phyloP scores from a whole-genome alignment of 306 rosid species.

The Vigna trinervia region DNA sequence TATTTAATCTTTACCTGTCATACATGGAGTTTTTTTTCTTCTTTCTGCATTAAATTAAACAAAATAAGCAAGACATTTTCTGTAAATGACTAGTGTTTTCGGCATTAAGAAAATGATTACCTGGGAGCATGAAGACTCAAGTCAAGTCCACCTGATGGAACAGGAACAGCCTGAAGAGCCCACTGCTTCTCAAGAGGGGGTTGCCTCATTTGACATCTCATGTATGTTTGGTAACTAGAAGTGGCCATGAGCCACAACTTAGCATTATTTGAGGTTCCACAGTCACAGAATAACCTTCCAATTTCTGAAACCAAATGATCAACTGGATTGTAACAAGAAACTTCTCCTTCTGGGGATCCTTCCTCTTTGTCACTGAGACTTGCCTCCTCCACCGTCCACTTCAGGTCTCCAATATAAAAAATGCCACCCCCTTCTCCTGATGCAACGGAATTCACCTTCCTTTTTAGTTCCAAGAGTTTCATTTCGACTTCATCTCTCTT shows the following conservation, averaged over 20 bases:
- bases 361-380: conserved; percentile 42
- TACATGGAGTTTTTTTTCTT: background rate
- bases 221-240: conserved; percentile 78
- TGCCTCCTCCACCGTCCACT: conserved; percentile 59
- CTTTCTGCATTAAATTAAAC: conserved; percentile 22
- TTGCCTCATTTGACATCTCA: conserved; percentile 80
- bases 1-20: conserved; percentile 5
- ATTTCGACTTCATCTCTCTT: conserved; percentile 69
- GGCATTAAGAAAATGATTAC: conserved; percentile 43
- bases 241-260: conserved; percentile 77
- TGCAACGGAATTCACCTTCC: conserved; percentile 53
- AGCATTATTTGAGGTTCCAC: conserved; percentile 44
- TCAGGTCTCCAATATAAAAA: conserved; percentile 69
- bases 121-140: conserved; percentile 80
- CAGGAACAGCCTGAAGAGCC: conserved; percentile 85
- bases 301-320: conserved; percentile 75
- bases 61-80: conserved; percentile 10
- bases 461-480: conserved; percentile 61
- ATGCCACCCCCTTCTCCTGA: conserved; percentile 60
- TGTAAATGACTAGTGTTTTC: background rate
- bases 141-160: conserved; percentile 88
- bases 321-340: conserved; percentile 57
- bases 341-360: conserved; percentile 33
- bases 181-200: conserved; percentile 81
- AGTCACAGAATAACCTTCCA: conserved; percentile 59